Base-by-base conservation (phyloP, 495 filamentous ascomycete species). In the Aspergillus incahuasiensis region DNA sequence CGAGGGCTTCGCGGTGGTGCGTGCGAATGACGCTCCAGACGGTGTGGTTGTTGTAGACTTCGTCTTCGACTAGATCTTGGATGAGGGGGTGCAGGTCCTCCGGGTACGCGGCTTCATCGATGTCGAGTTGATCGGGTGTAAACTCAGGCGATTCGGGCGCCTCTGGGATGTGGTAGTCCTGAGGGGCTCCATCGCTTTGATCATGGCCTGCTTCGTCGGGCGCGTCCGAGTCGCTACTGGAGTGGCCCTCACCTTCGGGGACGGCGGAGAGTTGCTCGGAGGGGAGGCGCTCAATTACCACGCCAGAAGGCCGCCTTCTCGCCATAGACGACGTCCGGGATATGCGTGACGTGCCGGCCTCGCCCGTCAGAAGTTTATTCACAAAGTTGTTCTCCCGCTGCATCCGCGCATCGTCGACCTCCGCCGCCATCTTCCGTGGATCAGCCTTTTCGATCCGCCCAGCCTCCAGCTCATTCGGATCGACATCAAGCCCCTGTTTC, bases 11-110 rank as follows among this genome's bases (percentile, higher is more conserved):
- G 15, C 76, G 74, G 52, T 79, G 75, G 42, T 77, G 74, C 0
- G 75, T 75, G 22, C 79, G 74, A 52, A 79, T 69, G 13, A 78
- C 74, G 20, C 75, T 77, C 79, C 79, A 82, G 52, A 74, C 75
- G 5, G 77, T 82, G 52, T 75, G 75, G 40, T 72, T 71, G 58
- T 82, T 76, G 59, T 79, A 67, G 15, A 75, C 65, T 54, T 76
- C 69, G n/a, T 70, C 68, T 35, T 77, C 73, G 11, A 72, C 68
- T 18, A 74, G 58, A 7, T 72, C 68, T 35, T 76, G 63, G 5
- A 76, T 50, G 40, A 76, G 57, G 0, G 73, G 70, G 20, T 74
- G 70, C n/a, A 76, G 57, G 52, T 76, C 73, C 5, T 74, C 73
- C 6, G 73, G 73, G 30, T 56, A 65, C 0, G 59, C 54, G 2